These are phyloP conservation scores for Sechiopsis laciniata DNA, from an alignment of 306 rosid species.

Conservation along the genomic window DNA sequence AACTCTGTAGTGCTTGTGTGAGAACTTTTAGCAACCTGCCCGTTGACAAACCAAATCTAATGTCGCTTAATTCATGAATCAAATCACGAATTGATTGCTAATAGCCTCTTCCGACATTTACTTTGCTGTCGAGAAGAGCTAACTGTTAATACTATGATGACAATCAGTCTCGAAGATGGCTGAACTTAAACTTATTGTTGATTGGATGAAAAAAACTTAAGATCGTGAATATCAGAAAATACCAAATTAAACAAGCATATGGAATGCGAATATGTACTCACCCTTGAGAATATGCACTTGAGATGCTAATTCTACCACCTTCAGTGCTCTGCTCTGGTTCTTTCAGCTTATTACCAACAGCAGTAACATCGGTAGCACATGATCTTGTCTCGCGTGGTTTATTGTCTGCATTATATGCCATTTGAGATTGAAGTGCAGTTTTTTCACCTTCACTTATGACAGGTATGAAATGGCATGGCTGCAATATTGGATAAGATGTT, in stretches of 20 bases:
- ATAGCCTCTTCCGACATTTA: neutral
- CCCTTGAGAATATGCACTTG: slow-evolving; percentile 89
- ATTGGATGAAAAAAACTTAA: neutral
- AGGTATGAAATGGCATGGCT: slow-evolving; percentile 46
- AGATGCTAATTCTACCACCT: slow-evolving; percentile 88
- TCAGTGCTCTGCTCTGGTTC: slow-evolving; percentile 69
- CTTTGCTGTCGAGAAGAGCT: neutral
- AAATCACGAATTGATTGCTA: neutral
- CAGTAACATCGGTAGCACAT: slow-evolving; percentile 32
- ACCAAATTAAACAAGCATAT: neutral
- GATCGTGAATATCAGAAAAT: neutral
- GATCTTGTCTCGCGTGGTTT: slow-evolving; percentile 35
- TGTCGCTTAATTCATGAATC: neutral
- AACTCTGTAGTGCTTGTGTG: slow-evolving; percentile 79
- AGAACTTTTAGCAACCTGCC: slow-evolving; percentile 75
- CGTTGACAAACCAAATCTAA: slow-evolving; percentile 15
- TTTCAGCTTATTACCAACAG: slow-evolving; percentile 56
- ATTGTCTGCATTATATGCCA: slow-evolving; percentile 48
- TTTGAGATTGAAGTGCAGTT: slow-evolving; percentile 43
- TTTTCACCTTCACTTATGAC: slow-evolving; percentile 36
- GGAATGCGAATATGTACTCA: slow-evolving; percentile 34
- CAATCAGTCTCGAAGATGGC: neutral
- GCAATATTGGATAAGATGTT: slow-evolving; percentile 41
- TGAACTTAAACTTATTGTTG: neutral
- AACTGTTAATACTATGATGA: neutral